A percentile compares a stretch with the other conserved stretches of the same genome.
These are phyloP conservation scores for Ambispora gerdemannii DNA, from an alignment of 192 early-diverging fungal genomes.

Conservation along the genomic window DNA sequence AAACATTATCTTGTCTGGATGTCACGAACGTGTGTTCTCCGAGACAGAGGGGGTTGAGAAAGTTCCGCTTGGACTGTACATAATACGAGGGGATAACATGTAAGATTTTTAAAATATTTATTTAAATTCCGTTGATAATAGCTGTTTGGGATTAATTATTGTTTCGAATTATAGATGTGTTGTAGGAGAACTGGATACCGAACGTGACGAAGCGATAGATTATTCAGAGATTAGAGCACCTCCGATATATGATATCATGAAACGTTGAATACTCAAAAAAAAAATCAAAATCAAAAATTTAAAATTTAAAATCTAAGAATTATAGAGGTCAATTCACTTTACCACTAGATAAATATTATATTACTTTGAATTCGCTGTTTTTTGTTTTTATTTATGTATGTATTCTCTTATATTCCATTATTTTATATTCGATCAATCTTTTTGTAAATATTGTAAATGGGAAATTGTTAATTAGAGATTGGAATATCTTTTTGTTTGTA, in stretches of 20 bases:
- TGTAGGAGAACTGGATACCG: conserved; percentile 40
- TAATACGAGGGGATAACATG: conserved; percentile 57
- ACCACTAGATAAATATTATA: too few relatives aligned
- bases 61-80: conserved; percentile 48
- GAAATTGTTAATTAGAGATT: too few relatives aligned
- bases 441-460: too few relatives aligned
- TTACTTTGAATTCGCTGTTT: too few relatives aligned
- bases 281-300: too few relatives aligned
- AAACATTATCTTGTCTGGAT: conserved; percentile 50
- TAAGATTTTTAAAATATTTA: conserved; percentile 32
- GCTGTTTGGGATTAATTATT: conserved; percentile 6
- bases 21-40: conserved; percentile 55
- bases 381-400: too few relatives aligned
- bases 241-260: conserved; percentile 29
- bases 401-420: too few relatives aligned
- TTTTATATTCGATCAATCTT: too few relatives aligned
- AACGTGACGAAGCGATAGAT: conserved; percentile 37
- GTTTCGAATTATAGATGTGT: conserved; percentile 29
- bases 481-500: too few relatives aligned
- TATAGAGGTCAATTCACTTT: too few relatives aligned
- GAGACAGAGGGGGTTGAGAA: conserved; percentile 45
- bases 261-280: conserved; percentile 4
- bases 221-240: conserved; percentile 36
- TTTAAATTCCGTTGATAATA: not conserved
- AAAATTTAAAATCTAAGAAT: too few relatives aligned